Evolutionary conservation across 805 yeast species (phyloP), one percentile per base, ranked within the genome.

Genomic region (Candida sithepensis): DNA sequence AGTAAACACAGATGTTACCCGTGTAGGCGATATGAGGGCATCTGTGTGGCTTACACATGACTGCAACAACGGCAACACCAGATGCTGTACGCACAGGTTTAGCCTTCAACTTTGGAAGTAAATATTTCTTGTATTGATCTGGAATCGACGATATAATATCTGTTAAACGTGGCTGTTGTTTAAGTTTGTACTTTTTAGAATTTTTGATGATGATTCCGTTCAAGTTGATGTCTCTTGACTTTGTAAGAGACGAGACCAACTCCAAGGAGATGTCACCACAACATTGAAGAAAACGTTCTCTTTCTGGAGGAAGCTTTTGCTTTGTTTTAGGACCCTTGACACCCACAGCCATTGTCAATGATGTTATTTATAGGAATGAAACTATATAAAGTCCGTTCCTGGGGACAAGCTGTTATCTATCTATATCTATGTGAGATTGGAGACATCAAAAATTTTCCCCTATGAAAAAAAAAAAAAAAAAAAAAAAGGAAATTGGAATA

Each of bases 1-100:
- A 94, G 65, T 87, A 94, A 12, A 94, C 99, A 73, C 99, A 94
- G 52, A 94, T 94, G 63, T 94, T 94, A 52, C 99, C 99, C 0
- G 99, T 94, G 66, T 94, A 94, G 19, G 99, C 98, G 59, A 94
- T 94, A 68, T 94, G 99, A 23, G 99, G 99, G 69, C 99, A 94
- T 71, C 99, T 78, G 67, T 94, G 99, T 2, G 99, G 99, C 67
- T 94, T 94, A 72, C 97, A 91, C 98, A 94, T 94, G 28, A 94
- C 98, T 0, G 99, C 99, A 40, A 94, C 98, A 19, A 94, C 99
- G 9, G 99, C 99, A 49, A 94, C 96, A 59, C 99, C 99, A 10
- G 96, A 87, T 0, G 99, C 99, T 0, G 99, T 94, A 68, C 99
- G 79, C 40, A 94, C 98, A 0, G 99, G 99, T 67, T 94, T 94